These are phyloP conservation scores for Populus alba DNA, from an alignment of 345 rosid genomes.

Conservation along the genomic window DNA sequence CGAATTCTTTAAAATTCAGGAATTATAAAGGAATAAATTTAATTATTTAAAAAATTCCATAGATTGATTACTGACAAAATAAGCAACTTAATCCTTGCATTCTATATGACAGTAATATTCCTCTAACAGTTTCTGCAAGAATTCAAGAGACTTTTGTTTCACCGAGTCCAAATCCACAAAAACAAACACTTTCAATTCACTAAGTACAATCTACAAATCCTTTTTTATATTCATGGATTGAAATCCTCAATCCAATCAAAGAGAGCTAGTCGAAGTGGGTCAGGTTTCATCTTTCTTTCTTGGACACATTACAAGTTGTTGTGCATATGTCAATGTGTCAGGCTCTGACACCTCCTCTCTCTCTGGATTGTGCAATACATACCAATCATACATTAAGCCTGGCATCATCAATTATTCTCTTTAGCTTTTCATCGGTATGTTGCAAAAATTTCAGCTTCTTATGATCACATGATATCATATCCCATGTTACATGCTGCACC, in stretches of 20 bases:
- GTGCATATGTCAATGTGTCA: constrained; percentile 21
- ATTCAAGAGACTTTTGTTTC: constrained; percentile 6
- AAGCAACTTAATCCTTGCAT: not conserved
- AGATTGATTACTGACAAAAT: not conserved
- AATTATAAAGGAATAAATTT: not conserved
- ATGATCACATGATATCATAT: constrained; percentile 3
- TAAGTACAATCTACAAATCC: not conserved
- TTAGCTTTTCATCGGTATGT: constrained; percentile 14
- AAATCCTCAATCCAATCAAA: constrained; percentile 13
- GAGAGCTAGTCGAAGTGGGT: constrained; percentile 21
- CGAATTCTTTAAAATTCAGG: not conserved
- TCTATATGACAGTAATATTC: constrained; percentile 16
- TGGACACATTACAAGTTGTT: constrained; percentile 11
- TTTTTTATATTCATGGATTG: not conserved
- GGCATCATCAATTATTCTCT: constrained; percentile 22
- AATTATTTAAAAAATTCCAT: not conserved
- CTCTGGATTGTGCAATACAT: constrained; percentile 4
- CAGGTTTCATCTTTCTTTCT: constrained; percentile 9
- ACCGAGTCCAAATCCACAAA: not conserved
- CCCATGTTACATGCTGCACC: constrained; percentile 9
- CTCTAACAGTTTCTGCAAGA: constrained; percentile 7
- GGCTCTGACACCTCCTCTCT: constrained; percentile 21
- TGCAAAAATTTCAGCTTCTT: constrained; percentile 18
- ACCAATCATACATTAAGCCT: constrained; percentile 25
- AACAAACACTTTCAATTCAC: not conserved